Conservation (phyloP, 2,329 filamentous ascomycete species). For the Phyllosticta citrichinensis region DNA sequence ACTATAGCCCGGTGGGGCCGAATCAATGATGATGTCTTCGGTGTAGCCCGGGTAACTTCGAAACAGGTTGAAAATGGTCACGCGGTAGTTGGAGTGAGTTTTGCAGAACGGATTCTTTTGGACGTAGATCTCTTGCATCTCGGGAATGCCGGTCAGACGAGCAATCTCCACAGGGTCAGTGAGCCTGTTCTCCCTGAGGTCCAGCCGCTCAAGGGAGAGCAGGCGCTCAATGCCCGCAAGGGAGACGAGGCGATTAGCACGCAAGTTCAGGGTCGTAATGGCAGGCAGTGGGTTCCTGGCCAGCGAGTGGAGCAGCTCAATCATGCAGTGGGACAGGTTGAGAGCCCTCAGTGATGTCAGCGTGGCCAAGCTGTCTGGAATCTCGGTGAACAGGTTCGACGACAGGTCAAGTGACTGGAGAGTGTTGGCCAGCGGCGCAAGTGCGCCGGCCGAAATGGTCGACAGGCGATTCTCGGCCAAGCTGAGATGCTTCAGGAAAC, state of each 20-base stretch:
- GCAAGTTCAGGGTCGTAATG: constrained; percentile 84
- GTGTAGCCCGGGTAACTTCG: constrained; percentile 79
- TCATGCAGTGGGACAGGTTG: constrained; percentile 96
- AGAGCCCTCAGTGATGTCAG: constrained; percentile 82
- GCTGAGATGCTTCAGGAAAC: constrained; percentile 84
- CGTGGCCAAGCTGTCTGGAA: constrained; percentile 80
- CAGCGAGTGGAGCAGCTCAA: constrained; percentile 82
- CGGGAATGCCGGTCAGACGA: constrained; percentile 78
- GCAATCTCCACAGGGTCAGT: constrained; percentile 88
- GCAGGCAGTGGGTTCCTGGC: constrained; percentile 79
- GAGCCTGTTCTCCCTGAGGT: constrained; percentile 81
- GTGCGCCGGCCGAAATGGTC: constrained; percentile 61
- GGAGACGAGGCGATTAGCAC: constrained; percentile 76
- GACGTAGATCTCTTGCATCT: constrained; percentile 88
- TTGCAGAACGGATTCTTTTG: constrained; percentile 85
- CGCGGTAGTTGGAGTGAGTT: constrained; percentile 73
- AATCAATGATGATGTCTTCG: constrained; percentile 84
- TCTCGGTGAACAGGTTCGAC: constrained; percentile 83
- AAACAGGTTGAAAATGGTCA: constrained; percentile 94
- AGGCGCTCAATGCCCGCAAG: constrained; percentile 85
- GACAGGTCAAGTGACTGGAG: constrained; percentile 89
- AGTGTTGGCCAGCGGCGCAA: constrained; percentile 75
- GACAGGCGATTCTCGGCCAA: constrained; percentile 87
- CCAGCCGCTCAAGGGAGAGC: constrained; percentile 77
- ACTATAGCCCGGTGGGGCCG: constrained; percentile 67